A percentile compares a stretch with the other conserved stretches of the same genome.
These are phyloP conservation scores for Phytophthora quininea DNA, from an alignment of 352 stramenopile genomes.

Conservation along the genomic window DNA sequence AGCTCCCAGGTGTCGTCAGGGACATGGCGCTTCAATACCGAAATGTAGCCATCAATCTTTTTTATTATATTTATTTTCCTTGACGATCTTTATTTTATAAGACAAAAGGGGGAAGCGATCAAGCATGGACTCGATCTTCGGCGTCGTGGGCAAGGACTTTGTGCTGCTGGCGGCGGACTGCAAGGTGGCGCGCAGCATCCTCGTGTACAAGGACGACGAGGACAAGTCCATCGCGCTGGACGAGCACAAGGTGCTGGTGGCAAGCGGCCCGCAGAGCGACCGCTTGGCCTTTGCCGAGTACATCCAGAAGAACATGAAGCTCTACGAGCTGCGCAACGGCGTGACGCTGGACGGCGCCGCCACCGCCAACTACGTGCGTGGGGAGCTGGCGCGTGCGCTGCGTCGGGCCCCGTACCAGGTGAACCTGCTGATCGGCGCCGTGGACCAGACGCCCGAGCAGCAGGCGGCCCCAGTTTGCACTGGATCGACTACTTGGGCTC, in stretches of 20 bases:
- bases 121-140: slow-evolving; percentile 88
- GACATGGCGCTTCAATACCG: background rate
- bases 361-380: slow-evolving; percentile 86
- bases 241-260: slow-evolving; percentile 83
- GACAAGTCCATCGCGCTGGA: slow-evolving; percentile 90
- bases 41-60: background rate
- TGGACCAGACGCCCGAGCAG: slow-evolving; percentile 47
- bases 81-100: slow-evolving; percentile 31
- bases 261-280: slow-evolving; percentile 78
- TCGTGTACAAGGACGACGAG: slow-evolving; percentile 94
- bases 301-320: slow-evolving; percentile 92
- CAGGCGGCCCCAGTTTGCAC: slow-evolving; percentile 73
- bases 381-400: slow-evolving; percentile 80
- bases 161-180: slow-evolving; percentile 91
- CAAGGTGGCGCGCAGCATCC: slow-evolving; percentile 90
- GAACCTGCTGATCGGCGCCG: slow-evolving; percentile 81
- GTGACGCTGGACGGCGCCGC: slow-evolving; percentile 82
- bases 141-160: slow-evolving; percentile 92
- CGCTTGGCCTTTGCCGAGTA: slow-evolving; percentile 88
- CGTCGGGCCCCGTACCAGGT: slow-evolving; percentile 87
- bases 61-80: background rate
- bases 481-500: slow-evolving; percentile 90
- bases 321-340: slow-evolving; percentile 89
- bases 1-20: too few species aligned
- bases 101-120: slow-evolving; percentile 31